Evolutionary conservation across 192 early-diverging fungal species (phyloP), one percentile per base, ranked within the genome.

Genomic region (Dimargaris cristalligena): DNA sequence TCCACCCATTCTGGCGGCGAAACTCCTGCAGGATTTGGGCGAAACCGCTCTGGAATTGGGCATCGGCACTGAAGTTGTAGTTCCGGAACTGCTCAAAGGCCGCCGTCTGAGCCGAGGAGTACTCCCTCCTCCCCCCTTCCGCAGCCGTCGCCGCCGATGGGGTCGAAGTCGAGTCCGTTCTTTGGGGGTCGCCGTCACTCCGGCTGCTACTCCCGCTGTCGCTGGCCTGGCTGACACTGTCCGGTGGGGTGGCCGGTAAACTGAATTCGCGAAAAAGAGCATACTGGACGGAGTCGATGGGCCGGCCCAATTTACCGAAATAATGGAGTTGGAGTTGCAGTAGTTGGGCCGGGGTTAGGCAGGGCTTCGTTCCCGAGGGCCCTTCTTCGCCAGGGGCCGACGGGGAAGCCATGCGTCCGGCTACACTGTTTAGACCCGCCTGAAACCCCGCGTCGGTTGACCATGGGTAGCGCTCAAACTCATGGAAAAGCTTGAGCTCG

Each of bases 381-480:
- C 20, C 23, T 46, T 46, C 45, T 16, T 46, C 23, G 45, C 20
- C 10, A 16, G 45, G 11, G 20, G 45, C 2, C n/a, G n/a, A n/a
- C n/a, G n/a, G n/a, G 0, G 32, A 33, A 26, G 13, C 4, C 32
- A 8, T 31, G 26, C n/a, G 52, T 9, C n/a, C n/a, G n/a, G n/a
- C n/a, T n/a, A 54, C 52, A 20, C 33, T 54, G 28, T 32, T 13
- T n/a, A 57, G 35, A 34, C 55, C 55, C 20, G 18, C n/a, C 23
- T 57, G 55, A n/a, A 35, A 57, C 0, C 3, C n/a, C 18, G 9
- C 22, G 55, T 57, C 55, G 46, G 61, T 47, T 61, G 72, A 1
- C 73, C 71, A 31, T 56, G 52, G 44, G 47, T 61, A 41, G 65
- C 69, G 48, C 65, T 69, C 45, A 60, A 65, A 50, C 65, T 75